These are phyloP conservation scores for Kalmusia sp. DNA, from an alignment of 2,329 filamentous ascomycete genomes.

Conservation along the genomic window DNA sequence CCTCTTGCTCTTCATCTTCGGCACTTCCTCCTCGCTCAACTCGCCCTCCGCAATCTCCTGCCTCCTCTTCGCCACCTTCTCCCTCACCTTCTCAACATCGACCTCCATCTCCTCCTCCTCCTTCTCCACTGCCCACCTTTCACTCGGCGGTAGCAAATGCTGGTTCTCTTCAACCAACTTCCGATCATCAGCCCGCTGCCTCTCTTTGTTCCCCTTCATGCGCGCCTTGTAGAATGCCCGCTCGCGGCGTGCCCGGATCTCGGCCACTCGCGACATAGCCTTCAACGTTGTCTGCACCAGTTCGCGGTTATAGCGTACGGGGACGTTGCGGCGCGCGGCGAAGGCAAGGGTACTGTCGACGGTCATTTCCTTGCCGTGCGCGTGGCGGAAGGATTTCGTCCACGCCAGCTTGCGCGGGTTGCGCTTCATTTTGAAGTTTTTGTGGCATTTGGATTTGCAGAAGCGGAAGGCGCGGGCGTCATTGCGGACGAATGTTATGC, in stretches of 20 bases:
- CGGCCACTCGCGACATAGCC: constrained; percentile 88
- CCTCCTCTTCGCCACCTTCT: constrained; percentile 63
- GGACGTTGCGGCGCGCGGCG: constrained; percentile 89
- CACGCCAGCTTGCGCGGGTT: constrained; percentile 96
- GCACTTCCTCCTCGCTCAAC: constrained; percentile 45
- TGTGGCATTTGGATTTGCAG: constrained; percentile 66
- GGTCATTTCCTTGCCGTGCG: constrained; percentile 69
- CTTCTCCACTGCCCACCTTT: constrained; percentile 51
- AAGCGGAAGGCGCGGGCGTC: constrained; percentile 55
- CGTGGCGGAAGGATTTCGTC: constrained; percentile 53
- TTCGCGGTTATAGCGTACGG: constrained; percentile 94
- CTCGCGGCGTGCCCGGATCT: constrained; percentile 85
- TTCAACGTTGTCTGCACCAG: constrained; percentile 85
- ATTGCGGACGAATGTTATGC: constrained; percentile 72
- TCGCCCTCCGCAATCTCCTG: constrained; percentile 65
- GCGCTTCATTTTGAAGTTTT: constrained; percentile 94
- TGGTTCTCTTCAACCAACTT: constrained; percentile 91
- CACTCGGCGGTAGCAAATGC: constrained; percentile 78
- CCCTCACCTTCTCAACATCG: constrained; percentile 51
- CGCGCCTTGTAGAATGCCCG: constrained; percentile 92
- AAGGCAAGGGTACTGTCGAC: constrained; percentile 95
- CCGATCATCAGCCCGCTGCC: constrained; percentile 78
- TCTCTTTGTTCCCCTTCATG: constrained; percentile 88
- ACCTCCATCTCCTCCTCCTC: constrained; percentile 69
- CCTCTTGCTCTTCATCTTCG: constrained; percentile 53